Conservation (phyloP, 2,329 filamentous ascomycete species). For the Aspergillus amoenus region DNA sequence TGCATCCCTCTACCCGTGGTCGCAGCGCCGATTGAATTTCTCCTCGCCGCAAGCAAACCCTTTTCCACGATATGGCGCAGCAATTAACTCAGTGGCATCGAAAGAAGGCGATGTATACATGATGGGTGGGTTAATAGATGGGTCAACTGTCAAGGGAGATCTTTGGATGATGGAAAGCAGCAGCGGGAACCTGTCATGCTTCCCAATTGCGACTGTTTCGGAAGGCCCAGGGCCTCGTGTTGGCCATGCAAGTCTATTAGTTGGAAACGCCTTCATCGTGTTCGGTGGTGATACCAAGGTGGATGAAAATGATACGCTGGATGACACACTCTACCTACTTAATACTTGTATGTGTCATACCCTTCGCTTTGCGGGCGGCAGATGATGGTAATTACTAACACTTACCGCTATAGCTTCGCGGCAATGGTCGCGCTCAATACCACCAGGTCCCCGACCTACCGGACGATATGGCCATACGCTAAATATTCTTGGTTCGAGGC, state of each 20-base stretch:
- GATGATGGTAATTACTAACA: constrained; percentile 15
- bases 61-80: constrained; percentile 94
- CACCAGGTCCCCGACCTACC: constrained; percentile 78
- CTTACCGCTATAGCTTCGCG: constrained; percentile 69
- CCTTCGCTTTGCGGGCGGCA: neutral
- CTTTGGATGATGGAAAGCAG: constrained; percentile 96
- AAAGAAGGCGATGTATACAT: constrained; percentile 97
- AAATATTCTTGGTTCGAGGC: constrained; percentile 94
- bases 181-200: constrained; percentile 77
- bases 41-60: constrained; percentile 78
- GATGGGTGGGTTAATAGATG: constrained; percentile 95
- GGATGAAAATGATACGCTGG: constrained; percentile 84
- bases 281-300: constrained; percentile 98
- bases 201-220: constrained; percentile 84
- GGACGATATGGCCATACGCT: constrained; percentile 95
- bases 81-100: constrained; percentile 86
- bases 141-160: constrained; percentile 93
- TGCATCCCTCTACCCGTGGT: constrained; percentile 91
- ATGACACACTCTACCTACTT: constrained; percentile 92
- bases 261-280: constrained; percentile 98
- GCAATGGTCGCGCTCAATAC: constrained; percentile 94
- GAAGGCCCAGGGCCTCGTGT: constrained; percentile 95
- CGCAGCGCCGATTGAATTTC: constrained; percentile 83
- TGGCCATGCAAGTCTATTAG: constrained; percentile 87
- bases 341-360: constrained; percentile 79